Base-by-base conservation (phyloP, 768 basidiomycete species). In the Kwoniella botswanensis region DNA sequence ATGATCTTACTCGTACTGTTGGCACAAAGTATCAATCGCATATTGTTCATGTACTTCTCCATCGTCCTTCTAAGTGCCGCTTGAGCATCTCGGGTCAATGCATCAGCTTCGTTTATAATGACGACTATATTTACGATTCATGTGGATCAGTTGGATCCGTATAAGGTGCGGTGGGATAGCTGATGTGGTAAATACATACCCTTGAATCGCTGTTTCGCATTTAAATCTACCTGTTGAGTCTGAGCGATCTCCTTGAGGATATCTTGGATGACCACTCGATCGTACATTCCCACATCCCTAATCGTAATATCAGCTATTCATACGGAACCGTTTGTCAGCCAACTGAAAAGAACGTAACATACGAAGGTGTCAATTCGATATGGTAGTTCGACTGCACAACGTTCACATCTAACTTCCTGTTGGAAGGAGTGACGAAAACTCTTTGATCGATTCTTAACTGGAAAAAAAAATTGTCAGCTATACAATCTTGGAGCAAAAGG, bases 31-130 rank as follows among this genome's bases (percentile, higher is more conserved):
- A 99, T 96, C 78, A 99, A 91, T 35, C 96, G 90, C 89, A 99
- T 88, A 82, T 98, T 99, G 53, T 91, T 90, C 92, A 97, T 98
- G 86, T 96, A 98, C 84, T 98, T 98, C 82, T 99, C 96, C 96
- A 98, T 99, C 11, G 96, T 99, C 68, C 96, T 88, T 78, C 96
- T 90, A 43, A 99, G 88, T 9, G 96, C 96, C 0, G 96, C 94
- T 86, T 99, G 96, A 1, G 96, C 96, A 84, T 99, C 96, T 65
- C 96, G 90, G 12, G 93, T 90, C 53, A 99, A 87, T 0, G 93
- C 91, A 82, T 99, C 96, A 1, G 96, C 96, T 84, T 98, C 96
- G 76, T 98, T 98, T 79, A 99, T 97, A 68, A 99, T 88, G 62
- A 99, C 95, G n/a, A 95, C 96, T 98, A 58, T 56, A 13, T 42